Conservation (phyloP, 805 yeast genomes). For the Candida jianshihensis region DNA sequence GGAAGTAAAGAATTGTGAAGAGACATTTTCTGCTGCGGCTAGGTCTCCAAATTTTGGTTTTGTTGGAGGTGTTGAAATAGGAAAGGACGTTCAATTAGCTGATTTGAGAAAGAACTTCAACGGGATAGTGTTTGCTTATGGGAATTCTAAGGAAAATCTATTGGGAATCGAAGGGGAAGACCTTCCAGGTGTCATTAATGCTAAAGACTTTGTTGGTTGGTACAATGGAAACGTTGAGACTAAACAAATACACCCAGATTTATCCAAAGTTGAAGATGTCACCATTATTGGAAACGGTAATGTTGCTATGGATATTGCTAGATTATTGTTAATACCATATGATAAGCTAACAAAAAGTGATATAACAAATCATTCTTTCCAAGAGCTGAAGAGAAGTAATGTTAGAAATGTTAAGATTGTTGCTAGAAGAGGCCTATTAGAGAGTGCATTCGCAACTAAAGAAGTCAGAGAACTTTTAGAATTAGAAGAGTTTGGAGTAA, state of each 20-base stretch:
- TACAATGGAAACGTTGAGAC: slow-evolving; percentile 83
- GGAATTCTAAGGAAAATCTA: slow-evolving; percentile 55
- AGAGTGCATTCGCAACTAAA: slow-evolving; percentile 86
- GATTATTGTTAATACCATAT: slow-evolving; percentile 60
- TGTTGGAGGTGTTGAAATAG: slow-evolving; percentile 68
- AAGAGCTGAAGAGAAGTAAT: slow-evolving; percentile 39
- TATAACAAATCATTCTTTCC: slow-evolving; percentile 55
- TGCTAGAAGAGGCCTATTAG: slow-evolving; percentile 80
- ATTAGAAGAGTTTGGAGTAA: slow-evolving; percentile 40
- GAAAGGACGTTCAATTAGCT: slow-evolving; percentile 48
- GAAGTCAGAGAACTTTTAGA: slow-evolving; percentile 83
- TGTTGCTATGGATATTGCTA: slow-evolving; percentile 87
- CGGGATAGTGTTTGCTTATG: slow-evolving; percentile 75
- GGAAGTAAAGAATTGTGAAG: slow-evolving; percentile 78
- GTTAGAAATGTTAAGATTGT: slow-evolving; percentile 66
- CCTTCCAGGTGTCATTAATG: slow-evolving; percentile 61
- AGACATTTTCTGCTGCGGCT: slow-evolving; percentile 51
- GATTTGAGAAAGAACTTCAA: slow-evolving; percentile 54
- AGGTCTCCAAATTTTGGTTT: slow-evolving; percentile 39
- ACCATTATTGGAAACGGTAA: slow-evolving; percentile 94
- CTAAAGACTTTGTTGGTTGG: slow-evolving; percentile 91
- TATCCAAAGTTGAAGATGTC: slow-evolving; percentile 55
- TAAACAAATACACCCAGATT: slow-evolving; percentile 43
- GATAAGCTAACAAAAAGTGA: slow-evolving; percentile 65
- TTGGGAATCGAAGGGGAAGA: slow-evolving; percentile 52